These are phyloP conservation scores for Beauveria scarabaeidicola DNA, from an alignment of 2,329 filamentous ascomycete species.

Conservation along the genomic window DNA sequence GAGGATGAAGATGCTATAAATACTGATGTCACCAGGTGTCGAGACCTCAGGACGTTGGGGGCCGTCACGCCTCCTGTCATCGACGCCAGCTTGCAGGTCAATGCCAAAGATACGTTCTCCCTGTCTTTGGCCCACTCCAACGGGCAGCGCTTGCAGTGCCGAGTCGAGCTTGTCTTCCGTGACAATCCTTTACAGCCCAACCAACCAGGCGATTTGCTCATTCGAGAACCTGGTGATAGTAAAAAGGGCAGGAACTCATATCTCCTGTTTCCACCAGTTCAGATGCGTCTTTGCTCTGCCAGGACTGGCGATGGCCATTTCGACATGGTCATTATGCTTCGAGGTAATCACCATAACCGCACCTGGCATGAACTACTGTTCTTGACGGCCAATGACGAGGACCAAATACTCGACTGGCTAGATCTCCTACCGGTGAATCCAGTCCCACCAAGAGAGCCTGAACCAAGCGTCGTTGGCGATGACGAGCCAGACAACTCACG, in stretches of 20 bases:
- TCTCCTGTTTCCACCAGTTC: slow-evolving; percentile 87
- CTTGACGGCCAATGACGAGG: slow-evolving; percentile 67
- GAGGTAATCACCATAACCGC: slow-evolving; percentile 54
- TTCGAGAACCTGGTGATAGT: slow-evolving; percentile 76
- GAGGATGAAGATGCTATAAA: slow-evolving; percentile 78
- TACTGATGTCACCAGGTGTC: slow-evolving; percentile 72
- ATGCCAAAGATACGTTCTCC: slow-evolving; percentile 82
- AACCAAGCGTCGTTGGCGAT: slow-evolving; percentile 25
- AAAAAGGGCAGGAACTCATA: slow-evolving; percentile 61
- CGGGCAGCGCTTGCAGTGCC: slow-evolving; percentile 82
- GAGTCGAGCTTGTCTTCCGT: slow-evolving; percentile 76
- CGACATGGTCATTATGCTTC: slow-evolving; percentile 80
- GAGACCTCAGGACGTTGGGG: slow-evolving; percentile 70
- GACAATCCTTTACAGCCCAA: slow-evolving; percentile 64
- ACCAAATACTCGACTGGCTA: slow-evolving; percentile 78
- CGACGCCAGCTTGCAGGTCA: slow-evolving; percentile 71
- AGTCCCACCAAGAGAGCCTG: slow-evolving; percentile 35
- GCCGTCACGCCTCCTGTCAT: slow-evolving; percentile 62
- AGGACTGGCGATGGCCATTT: slow-evolving; percentile 61
- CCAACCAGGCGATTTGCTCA: slow-evolving; percentile 73
- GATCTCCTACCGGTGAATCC: slow-evolving; percentile 58
- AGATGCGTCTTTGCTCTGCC: slow-evolving; percentile 64
- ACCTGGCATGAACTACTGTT: slow-evolving; percentile 81
- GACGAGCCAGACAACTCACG: slow-evolving; percentile 2
- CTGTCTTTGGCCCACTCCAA: slow-evolving; percentile 80